Conservation (phyloP, 768 basidiomycete genomes). For the Trametes sanguinea region DNA sequence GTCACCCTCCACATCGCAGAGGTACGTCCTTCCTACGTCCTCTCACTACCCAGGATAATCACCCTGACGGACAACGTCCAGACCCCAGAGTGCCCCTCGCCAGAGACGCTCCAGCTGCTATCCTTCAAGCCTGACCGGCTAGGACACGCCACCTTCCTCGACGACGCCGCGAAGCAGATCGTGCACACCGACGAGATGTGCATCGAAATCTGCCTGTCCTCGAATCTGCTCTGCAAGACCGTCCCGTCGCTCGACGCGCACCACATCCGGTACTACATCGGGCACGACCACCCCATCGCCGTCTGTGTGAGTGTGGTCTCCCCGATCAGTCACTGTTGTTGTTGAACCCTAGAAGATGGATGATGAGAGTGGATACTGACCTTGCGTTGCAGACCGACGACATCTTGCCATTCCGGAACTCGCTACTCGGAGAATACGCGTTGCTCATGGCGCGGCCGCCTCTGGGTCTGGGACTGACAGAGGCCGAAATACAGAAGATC, state of each 20-base stretch:
- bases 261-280: conserved; percentile 70
- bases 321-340: no score
- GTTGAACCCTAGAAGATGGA: no score
- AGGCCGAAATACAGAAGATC: conserved; percentile 55
- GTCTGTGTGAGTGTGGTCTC: conserved; percentile 85
- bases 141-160: conserved; percentile 81
- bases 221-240: conserved; percentile 79
- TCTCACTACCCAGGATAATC: background rate
- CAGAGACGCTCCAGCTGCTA: conserved; percentile 64
- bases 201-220: conserved; percentile 81
- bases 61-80: conserved; percentile 23
- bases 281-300: conserved; percentile 63
- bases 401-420: conserved; percentile 74
- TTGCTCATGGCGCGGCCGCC: conserved; percentile 74
- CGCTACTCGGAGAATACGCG: conserved; percentile 76
- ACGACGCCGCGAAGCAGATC: conserved; percentile 55
- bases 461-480: conserved; percentile 65
- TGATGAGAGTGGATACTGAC: no score
- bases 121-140: conserved; percentile 66
- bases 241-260: conserved; percentile 65
- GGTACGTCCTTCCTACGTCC: conserved; percentile 38
- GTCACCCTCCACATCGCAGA: conserved; percentile 87
- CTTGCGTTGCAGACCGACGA: conserved; percentile 70
- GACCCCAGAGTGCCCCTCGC: conserved; percentile 49
- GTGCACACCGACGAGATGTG: conserved; percentile 59